A percentile compares a stretch with the other conserved stretches of the same genome.
phyloP scores from a whole-genome alignment of 2,329 filamentous ascomycete species.

The Pseudocercospora fuligena region DNA sequence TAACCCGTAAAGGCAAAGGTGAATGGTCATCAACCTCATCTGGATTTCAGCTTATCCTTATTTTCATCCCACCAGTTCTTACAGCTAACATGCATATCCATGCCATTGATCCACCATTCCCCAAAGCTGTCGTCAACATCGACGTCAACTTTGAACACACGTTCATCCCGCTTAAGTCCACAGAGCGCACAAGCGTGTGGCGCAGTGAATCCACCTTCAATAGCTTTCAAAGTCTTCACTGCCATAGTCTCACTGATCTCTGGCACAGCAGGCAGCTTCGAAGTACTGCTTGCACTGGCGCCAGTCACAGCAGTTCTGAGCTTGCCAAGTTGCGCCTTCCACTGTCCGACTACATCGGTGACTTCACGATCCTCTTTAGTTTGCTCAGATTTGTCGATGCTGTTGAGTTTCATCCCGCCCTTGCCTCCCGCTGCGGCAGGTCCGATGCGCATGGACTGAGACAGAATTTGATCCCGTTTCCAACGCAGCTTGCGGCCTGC shows the following conservation, averaged over 20 bases:
- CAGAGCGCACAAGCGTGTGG: constrained; percentile 81
- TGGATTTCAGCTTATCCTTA: constrained; percentile 69
- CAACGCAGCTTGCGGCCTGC: constrained; percentile 84
- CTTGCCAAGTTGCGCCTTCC: constrained; percentile 76
- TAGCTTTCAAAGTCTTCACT: constrained; percentile 65
- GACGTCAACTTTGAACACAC: constrained; percentile 74
- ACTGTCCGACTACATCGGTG: constrained; percentile 73
- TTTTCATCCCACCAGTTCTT: constrained; percentile 84
- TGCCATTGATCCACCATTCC: constrained; percentile 88
- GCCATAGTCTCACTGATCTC: constrained; percentile 72
- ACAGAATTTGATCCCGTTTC: constrained; percentile 84
- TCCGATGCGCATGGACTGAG: constrained; percentile 85
- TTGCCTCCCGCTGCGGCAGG: constrained; percentile 71
- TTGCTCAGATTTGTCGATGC: constrained; percentile 81
- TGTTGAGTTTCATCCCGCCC: constrained; percentile 88
- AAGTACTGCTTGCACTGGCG: constrained; percentile 52
- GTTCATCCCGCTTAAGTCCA: constrained; percentile 85
- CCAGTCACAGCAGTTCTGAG: constrained; percentile 73
- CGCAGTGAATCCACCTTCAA: constrained; percentile 72
- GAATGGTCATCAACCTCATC: constrained; percentile 49
- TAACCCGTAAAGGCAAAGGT: background rate
- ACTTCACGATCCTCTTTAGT: constrained; percentile 83
- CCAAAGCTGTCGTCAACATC: constrained; percentile 88
- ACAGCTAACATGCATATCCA: constrained; percentile 62
- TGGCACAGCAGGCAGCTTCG: constrained; percentile 57